These are phyloP conservation scores for Aphanoascus verrucosus DNA, from an alignment of 2,329 filamentous ascomycete species.

Conservation along the genomic window DNA sequence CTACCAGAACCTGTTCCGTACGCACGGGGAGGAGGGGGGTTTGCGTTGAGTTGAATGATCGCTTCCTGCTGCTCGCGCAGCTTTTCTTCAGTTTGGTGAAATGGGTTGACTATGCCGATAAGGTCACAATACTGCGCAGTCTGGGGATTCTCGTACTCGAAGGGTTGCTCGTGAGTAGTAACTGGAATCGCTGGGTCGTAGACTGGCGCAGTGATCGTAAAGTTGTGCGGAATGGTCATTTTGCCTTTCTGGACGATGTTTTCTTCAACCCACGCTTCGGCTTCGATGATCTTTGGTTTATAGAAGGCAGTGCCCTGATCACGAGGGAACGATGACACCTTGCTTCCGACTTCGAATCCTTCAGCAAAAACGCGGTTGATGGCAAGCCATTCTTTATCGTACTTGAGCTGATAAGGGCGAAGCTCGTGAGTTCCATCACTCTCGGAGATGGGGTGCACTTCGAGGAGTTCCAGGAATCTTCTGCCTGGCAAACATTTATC, in stretches of 20 bases:
- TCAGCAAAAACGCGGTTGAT: constrained; percentile 73
- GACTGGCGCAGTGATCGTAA: constrained; percentile 61
- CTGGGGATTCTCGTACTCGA: constrained; percentile 79
- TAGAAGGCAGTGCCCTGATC: constrained; percentile 63
- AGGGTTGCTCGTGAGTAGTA: constrained; percentile 52
- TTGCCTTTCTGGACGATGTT: constrained; percentile 54
- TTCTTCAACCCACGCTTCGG: constrained; percentile 69
- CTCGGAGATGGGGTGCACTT: constrained; percentile 45
- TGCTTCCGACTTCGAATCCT: constrained; percentile 54
- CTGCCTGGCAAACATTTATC: constrained; percentile 68
- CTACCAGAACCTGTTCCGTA: constrained; percentile 19
- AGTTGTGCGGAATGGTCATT: constrained; percentile 66
- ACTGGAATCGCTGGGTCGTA: constrained; percentile 51
- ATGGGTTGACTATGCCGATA: constrained; percentile 65
- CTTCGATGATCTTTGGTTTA: constrained; percentile 53
- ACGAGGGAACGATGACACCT: constrained; percentile 41
- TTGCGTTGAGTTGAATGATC: constrained; percentile 16
- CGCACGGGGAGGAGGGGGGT: constrained; percentile 13
- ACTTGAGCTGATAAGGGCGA: constrained; percentile 54
- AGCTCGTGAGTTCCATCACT: constrained; percentile 15
- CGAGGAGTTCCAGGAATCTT: constrained; percentile 68
- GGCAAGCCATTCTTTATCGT: constrained; percentile 91
- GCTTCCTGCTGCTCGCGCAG: constrained; percentile 36
- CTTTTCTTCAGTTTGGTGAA: constrained; percentile 62
- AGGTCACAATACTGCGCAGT: constrained; percentile 72